These are phyloP conservation scores for Aspergillus quadricinctus DNA, from an alignment of 2,329 filamentous ascomycete genomes.

Conservation along the genomic window DNA sequence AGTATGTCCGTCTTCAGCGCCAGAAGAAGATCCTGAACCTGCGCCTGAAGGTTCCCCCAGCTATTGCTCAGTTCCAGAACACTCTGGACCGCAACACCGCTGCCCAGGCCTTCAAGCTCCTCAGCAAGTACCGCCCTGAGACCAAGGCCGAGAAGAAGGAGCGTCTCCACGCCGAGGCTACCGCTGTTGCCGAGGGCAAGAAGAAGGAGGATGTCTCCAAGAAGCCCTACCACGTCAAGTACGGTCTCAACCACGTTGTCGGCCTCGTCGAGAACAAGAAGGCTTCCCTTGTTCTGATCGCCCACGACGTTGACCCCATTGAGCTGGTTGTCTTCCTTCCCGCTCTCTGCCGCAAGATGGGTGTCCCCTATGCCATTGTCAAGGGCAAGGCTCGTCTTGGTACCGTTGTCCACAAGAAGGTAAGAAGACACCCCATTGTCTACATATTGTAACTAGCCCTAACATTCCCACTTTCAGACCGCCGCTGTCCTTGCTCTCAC, in stretches of 20 bases:
- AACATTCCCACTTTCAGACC: conserved; percentile 57
- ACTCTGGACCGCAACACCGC: conserved; percentile 96
- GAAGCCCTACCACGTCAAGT: conserved; percentile 99
- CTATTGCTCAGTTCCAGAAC: conserved; percentile 96
- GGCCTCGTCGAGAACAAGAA: conserved; percentile 99
- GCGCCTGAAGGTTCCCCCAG: conserved; percentile 96
- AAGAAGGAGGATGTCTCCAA: conserved; percentile 99
- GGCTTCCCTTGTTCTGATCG: conserved; percentile 94
- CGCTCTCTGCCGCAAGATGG: conserved; percentile 99
- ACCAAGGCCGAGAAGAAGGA: conserved; percentile 99
- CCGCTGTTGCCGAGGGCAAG: conserved; percentile 96
- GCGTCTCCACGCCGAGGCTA: conserved; percentile 95
- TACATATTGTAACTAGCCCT: conserved; percentile 10
- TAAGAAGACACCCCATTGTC: conserved; percentile 34
- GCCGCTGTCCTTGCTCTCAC: conserved; percentile 93
- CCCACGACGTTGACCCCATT: conserved; percentile 99
- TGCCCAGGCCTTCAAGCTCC: conserved; percentile 95
- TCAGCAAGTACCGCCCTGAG: conserved; percentile 99
- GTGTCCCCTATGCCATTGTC: conserved; percentile 96
- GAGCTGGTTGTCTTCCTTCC: conserved; percentile 99
- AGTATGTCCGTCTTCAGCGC: conserved; percentile 97
- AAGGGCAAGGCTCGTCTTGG: conserved; percentile 99
- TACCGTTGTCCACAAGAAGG: conserved; percentile 99
- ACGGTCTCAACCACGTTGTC: conserved; percentile 99
- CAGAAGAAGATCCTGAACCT: conserved; percentile 94